These are phyloP conservation scores for Sporobolomyces phaffii DNA, from an alignment of 768 basidiomycete species.

Conservation along the genomic window DNA sequence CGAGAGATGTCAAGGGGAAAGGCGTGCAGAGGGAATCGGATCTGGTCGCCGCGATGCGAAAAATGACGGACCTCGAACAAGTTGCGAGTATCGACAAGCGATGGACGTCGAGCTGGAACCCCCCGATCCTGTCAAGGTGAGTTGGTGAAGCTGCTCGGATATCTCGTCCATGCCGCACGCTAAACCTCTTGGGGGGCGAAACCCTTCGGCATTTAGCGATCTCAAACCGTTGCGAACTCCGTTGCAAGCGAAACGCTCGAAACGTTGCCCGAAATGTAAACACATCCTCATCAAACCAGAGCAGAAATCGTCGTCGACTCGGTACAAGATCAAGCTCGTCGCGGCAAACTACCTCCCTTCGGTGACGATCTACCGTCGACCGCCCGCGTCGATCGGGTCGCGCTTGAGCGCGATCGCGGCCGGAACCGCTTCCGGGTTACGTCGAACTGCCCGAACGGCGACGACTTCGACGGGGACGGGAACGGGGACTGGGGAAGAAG, in stretches of 20 bases:
- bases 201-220: too few relatives aligned
- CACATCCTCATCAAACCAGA: conserved; percentile 98
- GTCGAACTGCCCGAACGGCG: conserved; percentile 34
- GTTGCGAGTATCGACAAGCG: conserved; percentile 69
- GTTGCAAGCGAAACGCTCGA: conserved; percentile 85
- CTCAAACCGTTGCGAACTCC: conserved; percentile 84
- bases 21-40: conserved; percentile 48
- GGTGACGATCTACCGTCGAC: conserved; percentile 57
- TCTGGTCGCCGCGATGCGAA: conserved; percentile 63
- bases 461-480: conserved; percentile 39
- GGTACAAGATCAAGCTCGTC: conserved; percentile 95
- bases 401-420: conserved; percentile 35
- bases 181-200: too few relatives aligned
- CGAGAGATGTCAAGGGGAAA: conserved; percentile 4
- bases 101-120: conserved; percentile 74
- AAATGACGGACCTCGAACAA: conserved; percentile 50
- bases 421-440: conserved; percentile 28
- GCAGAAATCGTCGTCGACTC: conserved; percentile 86
- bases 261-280: conserved; percentile 86
- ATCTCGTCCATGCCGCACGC: too few relatives aligned
- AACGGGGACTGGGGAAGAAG: conserved; percentile 25
- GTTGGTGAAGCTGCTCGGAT: too few relatives aligned
- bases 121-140: conserved; percentile 61
- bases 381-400: conserved; percentile 44
- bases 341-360: conserved; percentile 90